Evolutionary conservation across 306 rosid genomes (phyloP).

Genomic region (Cicer chorassanicum): DNA sequence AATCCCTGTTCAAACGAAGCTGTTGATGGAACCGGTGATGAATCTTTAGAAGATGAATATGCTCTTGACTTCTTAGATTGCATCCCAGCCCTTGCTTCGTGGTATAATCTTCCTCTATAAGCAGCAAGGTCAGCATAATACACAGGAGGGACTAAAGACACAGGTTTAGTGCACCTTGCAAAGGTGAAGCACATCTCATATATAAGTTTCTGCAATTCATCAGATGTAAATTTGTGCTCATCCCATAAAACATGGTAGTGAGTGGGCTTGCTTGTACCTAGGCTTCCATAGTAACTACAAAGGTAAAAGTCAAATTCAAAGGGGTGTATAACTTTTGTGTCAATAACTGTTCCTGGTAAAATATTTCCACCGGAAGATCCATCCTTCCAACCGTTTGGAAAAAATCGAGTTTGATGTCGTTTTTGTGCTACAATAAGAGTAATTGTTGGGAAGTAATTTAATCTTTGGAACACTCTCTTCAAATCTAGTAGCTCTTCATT

Average conservation of each 20-base stretch:
- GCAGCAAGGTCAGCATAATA: conserved; percentile 89
- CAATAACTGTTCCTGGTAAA: conserved; percentile 78
- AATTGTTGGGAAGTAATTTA: conserved; percentile 58
- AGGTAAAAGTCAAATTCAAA: conserved; percentile 82
- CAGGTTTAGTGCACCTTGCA: conserved; percentile 88
- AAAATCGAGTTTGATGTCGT: conserved; percentile 76
- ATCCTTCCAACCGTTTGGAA: conserved; percentile 52
- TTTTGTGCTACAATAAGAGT: conserved; percentile 81
- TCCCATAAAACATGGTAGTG: conserved; percentile 83
- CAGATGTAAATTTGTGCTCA: conserved; percentile 76
- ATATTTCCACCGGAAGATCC: conserved; percentile 58
- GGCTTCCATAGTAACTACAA: conserved; percentile 73
- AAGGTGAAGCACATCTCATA: conserved; percentile 76
- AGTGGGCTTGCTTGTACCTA: conserved; percentile 86
- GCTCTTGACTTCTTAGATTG: conserved; percentile 45
- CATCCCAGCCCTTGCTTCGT: conserved; percentile 55
- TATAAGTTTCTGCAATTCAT: conserved; percentile 69
- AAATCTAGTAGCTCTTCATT: conserved; percentile 72
- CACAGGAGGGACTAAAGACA: conserved; percentile 78
- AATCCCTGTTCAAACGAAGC: conserved; percentile 47
- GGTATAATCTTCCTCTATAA: conserved; percentile 75
- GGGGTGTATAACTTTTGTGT: conserved; percentile 65
- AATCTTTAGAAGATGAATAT: conserved; percentile 42
- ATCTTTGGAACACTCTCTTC: conserved; percentile 48
- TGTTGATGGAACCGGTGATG: conserved; percentile 43